Conservation (phyloP, 2,329 filamentous ascomycete species). For the Diaporthe sp. region DNA sequence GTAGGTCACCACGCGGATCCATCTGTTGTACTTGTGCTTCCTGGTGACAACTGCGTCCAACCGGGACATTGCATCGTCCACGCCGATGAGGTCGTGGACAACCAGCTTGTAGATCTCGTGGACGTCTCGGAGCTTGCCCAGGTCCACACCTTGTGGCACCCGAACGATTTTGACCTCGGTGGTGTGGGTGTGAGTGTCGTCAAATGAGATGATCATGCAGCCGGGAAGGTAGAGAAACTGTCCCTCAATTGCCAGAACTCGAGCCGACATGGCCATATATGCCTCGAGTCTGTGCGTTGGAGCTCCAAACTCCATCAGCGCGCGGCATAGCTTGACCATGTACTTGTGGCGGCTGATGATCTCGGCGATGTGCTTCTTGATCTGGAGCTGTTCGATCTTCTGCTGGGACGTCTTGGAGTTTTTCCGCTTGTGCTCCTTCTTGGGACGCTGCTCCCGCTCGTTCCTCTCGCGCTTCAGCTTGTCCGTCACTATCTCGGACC, state of each 20-base stretch:
- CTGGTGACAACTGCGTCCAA: conserved; percentile 69
- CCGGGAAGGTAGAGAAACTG: conserved; percentile 93
- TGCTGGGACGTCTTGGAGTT: conserved; percentile 37
- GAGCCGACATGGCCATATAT: conserved; percentile 89
- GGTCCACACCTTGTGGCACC: conserved; percentile 77
- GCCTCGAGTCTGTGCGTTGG: conserved; percentile 93
- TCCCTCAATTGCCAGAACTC: conserved; percentile 89
- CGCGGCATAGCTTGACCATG: conserved; percentile 85
- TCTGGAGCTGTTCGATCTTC: conserved; percentile 54
- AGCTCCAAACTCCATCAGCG: conserved; percentile 90
- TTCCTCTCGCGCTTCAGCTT: conserved; percentile 43
- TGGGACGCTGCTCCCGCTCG: conserved; percentile 38
- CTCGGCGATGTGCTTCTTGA: conserved; percentile 73
- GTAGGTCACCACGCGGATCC: conserved; percentile 75
- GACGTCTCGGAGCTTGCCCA: conserved; percentile 80
- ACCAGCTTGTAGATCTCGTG: conserved; percentile 87
- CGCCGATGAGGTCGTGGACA: conserved; percentile 81
- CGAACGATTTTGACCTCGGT: conserved; percentile 85
- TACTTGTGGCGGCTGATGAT: conserved; percentile 87
- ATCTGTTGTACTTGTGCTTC: conserved; percentile 60
- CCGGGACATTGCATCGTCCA: conserved; percentile 76
- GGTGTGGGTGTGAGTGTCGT: conserved; percentile 79
- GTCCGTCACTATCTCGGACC: conserved; percentile 58
- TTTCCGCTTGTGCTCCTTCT: conserved; percentile 44
- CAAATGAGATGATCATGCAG: conserved; percentile 96